phyloP scores from a whole-genome alignment of 768 basidiomycete species.

The Mycena rebaudengoi region DNA sequence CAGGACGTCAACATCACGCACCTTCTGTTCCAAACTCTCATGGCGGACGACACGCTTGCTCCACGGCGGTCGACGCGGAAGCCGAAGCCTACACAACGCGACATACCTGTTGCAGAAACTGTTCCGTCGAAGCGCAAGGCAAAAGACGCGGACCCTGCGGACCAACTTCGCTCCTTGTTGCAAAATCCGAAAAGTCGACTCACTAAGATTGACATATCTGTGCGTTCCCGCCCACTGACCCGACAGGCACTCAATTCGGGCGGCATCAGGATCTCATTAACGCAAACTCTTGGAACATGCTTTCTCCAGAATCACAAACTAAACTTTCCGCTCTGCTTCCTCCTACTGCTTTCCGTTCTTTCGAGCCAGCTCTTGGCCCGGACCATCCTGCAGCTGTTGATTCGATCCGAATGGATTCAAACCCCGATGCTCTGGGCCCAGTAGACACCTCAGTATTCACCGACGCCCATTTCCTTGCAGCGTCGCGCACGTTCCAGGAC shows the following conservation, averaged over 20 bases:
- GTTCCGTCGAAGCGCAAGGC: constrained; percentile 38
- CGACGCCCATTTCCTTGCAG: constrained; percentile 62
- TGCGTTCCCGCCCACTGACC: constrained; percentile 39
- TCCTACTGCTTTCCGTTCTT: constrained; percentile 52
- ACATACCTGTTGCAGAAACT: constrained; percentile 5
- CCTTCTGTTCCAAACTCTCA: constrained; percentile 1
- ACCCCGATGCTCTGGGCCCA: constrained; percentile 7
- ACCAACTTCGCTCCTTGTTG: constrained; percentile 49
- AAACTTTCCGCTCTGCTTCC: constrained; percentile 53
- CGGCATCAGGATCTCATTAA: constrained; percentile 56
- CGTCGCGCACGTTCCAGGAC: constrained; percentile 66
- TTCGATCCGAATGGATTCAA: constrained; percentile 29
- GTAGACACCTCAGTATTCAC: constrained; percentile 54
- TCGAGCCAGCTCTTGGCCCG: constrained; percentile 38
- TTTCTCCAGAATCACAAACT: constrained; percentile 50
- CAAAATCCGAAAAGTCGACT: constrained; percentile 58
- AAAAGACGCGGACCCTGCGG: constrained; percentile 37
- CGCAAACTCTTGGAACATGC: constrained; percentile 51
- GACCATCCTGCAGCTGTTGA: constrained; percentile 47
- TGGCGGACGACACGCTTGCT: constrained; percentile 14
- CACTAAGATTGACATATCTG: constrained; percentile 58
- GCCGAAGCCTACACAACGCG: constrained; percentile 24
- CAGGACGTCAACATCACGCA: too few species aligned
- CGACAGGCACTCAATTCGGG: constrained; percentile 12
- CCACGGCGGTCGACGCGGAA: constrained; percentile 22